Evolutionary conservation across 139 green algal genomes (phyloP), one percentile per base, ranked within the genome.

Genomic region (Pleodorina starrii): DNA sequence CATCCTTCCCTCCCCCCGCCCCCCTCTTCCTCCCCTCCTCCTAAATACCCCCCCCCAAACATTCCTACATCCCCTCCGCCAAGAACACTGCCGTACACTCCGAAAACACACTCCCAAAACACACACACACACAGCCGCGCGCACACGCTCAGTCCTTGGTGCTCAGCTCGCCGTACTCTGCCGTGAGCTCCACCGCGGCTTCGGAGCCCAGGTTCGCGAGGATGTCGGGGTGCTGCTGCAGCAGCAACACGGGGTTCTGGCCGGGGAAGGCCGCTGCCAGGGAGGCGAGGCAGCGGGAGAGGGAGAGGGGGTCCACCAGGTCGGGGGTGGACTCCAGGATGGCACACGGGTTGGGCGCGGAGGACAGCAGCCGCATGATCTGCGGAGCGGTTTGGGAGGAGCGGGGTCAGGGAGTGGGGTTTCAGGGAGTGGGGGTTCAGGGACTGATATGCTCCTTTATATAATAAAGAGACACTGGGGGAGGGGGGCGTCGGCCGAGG

Each of bases 251-350:
- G 4, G 90, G 86, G 42, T 91, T 73, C 19, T 92, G 71, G 27
- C 81, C 86, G 0, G 88, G 54, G 43, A 91, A 84, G 36, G 89
- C 66, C 16, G 48, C 23, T 11, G 78, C 42, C 63, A 94, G 81
- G 14, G 89, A 69, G 10, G 73, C 79, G 32, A 94, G 88, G 10
- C 88, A 86, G 40, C 90, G 81, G 1, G 54, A 36, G 10, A 95
- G 90, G 19, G 88, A 63, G 9, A 57, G 35, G 0, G 92, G 92
- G 76, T 92, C 85, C 50, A 93, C 43, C 16, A 95, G 84, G 57
- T 92, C 87, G 7, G 92, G 92, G 11, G 91, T 85, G 2, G 90
- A 82, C 7, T 93, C 69, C 25, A 95, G 86, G 71, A 95, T 90
- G 48, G 90, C 73, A 60, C 91, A 88, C n/a, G 90, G 48, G 73